phyloP scores from a whole-genome alignment of 2,329 filamentous ascomycete genomes.

The Tolypocladium sp. region DNA sequence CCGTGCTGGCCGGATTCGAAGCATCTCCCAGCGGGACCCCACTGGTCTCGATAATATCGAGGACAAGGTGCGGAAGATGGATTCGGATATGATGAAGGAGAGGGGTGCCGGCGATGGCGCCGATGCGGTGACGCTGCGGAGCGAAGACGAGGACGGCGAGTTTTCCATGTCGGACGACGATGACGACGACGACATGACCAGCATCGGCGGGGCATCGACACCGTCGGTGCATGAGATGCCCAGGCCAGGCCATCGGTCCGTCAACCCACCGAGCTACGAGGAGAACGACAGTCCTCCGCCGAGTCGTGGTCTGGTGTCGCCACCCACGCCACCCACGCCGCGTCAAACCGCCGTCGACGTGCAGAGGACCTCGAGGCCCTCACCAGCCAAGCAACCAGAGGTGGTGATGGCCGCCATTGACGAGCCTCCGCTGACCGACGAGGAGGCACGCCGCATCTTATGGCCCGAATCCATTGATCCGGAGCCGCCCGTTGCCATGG shows the following conservation, averaged over 20 bases:
- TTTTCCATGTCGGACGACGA: constrained; percentile 1
- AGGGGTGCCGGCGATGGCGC: constrained; percentile 13
- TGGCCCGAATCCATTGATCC: constrained; percentile 23
- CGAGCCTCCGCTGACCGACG: constrained; percentile 26
- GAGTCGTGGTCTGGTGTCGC: not conserved
- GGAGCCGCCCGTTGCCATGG: not conserved
- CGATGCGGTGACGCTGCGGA: constrained; percentile 19
- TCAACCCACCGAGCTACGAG: not conserved
- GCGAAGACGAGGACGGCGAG: constrained; percentile 17
- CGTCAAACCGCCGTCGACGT: constrained; percentile 7
- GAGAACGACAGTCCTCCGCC: not conserved
- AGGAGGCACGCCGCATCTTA: constrained; percentile 28
- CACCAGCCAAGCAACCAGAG: constrained; percentile 5
- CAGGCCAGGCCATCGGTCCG: not conserved
- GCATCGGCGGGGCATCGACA: constrained; percentile 8
- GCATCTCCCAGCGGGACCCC: not conserved
- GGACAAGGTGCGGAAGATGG: constrained; percentile 22
- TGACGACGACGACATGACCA: constrained; percentile 5
- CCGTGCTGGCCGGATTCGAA: constrained; percentile 14
- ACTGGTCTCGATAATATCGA: constrained; percentile 14
- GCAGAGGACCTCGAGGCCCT: not conserved
- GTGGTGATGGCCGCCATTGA: constrained; percentile 10
- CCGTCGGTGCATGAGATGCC: not conserved
- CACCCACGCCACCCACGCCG: constrained; percentile 4
- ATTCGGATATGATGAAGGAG: constrained; percentile 20